Conservation (phyloP, 371 early-diverging fungal genomes). For the Parasitella parasitica region DNA sequence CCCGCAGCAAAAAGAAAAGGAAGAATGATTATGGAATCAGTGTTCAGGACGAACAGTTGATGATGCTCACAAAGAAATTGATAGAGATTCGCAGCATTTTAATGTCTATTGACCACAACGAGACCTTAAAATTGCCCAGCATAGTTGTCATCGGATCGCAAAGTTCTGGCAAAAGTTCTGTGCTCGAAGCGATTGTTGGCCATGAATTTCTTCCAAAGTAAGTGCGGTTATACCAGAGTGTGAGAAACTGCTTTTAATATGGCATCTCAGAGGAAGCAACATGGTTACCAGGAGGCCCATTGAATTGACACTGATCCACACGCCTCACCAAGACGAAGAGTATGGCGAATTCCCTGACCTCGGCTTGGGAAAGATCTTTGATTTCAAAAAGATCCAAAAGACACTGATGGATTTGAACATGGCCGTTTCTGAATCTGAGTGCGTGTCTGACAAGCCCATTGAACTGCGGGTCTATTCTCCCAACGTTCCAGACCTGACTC, state of each 20-base stretch:
- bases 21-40: slow-evolving; percentile 24
- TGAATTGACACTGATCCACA: slow-evolving; percentile 95
- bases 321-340: slow-evolving; percentile 81
- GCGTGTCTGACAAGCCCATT: slow-evolving; percentile 93
- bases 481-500: slow-evolving; percentile 93
- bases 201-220: slow-evolving; percentile 98
- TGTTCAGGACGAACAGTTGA: slow-evolving; percentile 68
- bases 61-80: slow-evolving; percentile 88
- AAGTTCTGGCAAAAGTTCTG: slow-evolving; percentile 89
- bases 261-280: slow-evolving; percentile 77
- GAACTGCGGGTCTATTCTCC: slow-evolving; percentile 92
- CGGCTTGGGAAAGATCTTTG: slow-evolving; percentile 83
- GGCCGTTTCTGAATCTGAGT: slow-evolving; percentile 91
- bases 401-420: slow-evolving; percentile 90
- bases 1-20: slow-evolving; percentile 18
- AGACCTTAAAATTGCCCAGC: slow-evolving; percentile 86
- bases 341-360: slow-evolving; percentile 95
- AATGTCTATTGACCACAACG: slow-evolving; percentile 76
- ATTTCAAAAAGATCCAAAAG: slow-evolving; percentile 87
- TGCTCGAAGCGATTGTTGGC: slow-evolving; percentile 98
- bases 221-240: slow-evolving; percentile 13
- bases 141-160: slow-evolving; percentile 99
- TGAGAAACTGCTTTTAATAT: neutral
- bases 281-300: slow-evolving; percentile 99
- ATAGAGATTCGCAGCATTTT: slow-evolving; percentile 93